Evolutionary conservation across 495 filamentous ascomycete genomes (phyloP), one percentile per base, ranked within the genome.

Genomic region (Amorphotheca resinae): DNA sequence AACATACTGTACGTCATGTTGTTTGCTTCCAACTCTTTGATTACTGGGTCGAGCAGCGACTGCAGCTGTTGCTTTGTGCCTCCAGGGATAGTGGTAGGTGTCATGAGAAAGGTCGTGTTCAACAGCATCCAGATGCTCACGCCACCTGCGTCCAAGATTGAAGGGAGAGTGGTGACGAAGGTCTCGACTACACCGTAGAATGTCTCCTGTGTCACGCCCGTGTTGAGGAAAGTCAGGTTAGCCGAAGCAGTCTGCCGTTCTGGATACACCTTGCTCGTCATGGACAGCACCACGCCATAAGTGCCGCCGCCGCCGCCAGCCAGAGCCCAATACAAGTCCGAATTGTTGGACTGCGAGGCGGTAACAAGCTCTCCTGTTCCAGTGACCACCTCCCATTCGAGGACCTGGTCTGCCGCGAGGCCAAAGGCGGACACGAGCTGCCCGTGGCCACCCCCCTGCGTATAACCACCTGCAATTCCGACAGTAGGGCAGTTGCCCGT

Each of bases 401-500:
- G 64, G 1, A 65, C 58, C 23, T 79, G 62, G 49, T 80, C 77
- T 0, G 76, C 77, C 1, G 51, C 72, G 0, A 82, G 57, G 0
- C 79, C 79, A 41, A 70, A 72, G 3, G 50, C 52, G 7, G 64
- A 65, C 15, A 50, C 48, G 7, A 82, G 63, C 0, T 71, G 60
- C 3, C 64, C 64, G 51, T 80, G 75, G 7, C 80, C 80, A 16
- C 74, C 77, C 1, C 74, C 76, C 43, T 74, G 72, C 14, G 55
- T 64, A 45, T 69, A 70, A 1, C 67, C 67, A 6, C 67, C 68
- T 0, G 61, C 63, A n/a, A 62, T 48, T 2, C 68, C 68, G n/a
- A 75, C 68, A 1, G 66, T 68, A 7, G 61, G 56, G 48, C 68
- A 73, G 32, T 66, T 59, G 9, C 67, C 69, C 6, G 65, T 71